Conservation (phyloP, 208 protist genomes). For the Crithidia acanthocephali region DNA sequence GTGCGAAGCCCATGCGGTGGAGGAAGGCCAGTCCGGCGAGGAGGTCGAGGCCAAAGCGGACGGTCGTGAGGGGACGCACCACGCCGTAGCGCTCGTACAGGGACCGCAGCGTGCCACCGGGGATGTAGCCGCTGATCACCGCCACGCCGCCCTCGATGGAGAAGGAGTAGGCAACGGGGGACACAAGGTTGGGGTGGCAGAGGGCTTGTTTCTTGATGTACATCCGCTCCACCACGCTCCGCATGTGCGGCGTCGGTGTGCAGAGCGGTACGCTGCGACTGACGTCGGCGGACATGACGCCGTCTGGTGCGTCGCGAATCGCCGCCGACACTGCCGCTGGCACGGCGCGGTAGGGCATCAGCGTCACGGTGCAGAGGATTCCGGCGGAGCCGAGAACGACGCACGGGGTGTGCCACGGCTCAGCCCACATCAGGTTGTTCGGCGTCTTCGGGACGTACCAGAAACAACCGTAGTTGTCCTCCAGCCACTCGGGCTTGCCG, state of each 20-base stretch:
- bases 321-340: not conserved
- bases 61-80: constrained; percentile 27
- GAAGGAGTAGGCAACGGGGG: constrained; percentile 11
- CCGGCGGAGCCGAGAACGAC: not conserved
- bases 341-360: not conserved
- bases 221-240: constrained; percentile 2
- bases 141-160: constrained; percentile 18
- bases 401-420: not conserved
- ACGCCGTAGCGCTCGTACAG: constrained; percentile 30
- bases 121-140: constrained; percentile 38
- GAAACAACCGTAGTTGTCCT: not conserved
- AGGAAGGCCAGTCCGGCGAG: constrained; percentile 55
- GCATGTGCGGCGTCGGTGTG: not conserved
- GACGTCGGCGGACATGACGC: constrained; percentile 4
- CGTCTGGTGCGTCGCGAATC: constrained; percentile 6
- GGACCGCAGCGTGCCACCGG: constrained; percentile 40
- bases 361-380: not conserved
- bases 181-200: constrained; percentile 22
- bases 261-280: not conserved
- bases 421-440: not conserved
- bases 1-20: constrained; percentile 50
- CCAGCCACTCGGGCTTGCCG: not conserved
- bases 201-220: constrained; percentile 10
- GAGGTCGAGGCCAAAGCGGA: constrained; percentile 55
- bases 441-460: not conserved